Evolutionary conservation across 345 rosid species (phyloP).

Genomic region (Brassica cretica): DNA sequence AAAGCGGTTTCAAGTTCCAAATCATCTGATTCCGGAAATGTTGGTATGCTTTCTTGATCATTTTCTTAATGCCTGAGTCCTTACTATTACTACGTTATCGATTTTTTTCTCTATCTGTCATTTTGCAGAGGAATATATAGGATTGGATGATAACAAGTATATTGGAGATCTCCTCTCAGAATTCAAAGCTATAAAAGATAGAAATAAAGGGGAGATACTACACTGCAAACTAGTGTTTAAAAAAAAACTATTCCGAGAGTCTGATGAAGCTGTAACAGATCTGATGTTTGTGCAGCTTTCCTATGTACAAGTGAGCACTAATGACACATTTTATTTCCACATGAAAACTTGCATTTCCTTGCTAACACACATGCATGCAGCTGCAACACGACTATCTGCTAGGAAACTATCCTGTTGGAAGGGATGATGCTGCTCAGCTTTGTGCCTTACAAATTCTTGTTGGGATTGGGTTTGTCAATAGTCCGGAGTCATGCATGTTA

Average conservation of each 20-base stretch:
- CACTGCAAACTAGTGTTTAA: conserved; percentile 89
- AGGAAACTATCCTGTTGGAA: conserved; percentile 98
- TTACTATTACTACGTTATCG: conserved; percentile 16
- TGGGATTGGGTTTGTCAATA: conserved; percentile 82
- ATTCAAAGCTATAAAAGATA: conserved; percentile 87
- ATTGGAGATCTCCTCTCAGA: conserved; percentile 91
- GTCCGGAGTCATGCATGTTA: conserved; percentile 89
- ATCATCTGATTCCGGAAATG: conserved; percentile 78
- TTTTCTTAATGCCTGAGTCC: not conserved
- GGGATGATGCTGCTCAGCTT: conserved; percentile 97
- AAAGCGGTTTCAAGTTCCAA: conserved; percentile 92
- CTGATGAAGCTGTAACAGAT: conserved; percentile 94
- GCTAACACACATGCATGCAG: conserved; percentile 58
- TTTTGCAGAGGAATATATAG: conserved; percentile 84
- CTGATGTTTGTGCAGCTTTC: conserved; percentile 95
- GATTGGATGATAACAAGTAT: conserved; percentile 94
- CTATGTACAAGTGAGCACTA: conserved; percentile 79
- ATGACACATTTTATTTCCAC: not conserved
- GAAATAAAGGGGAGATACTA: conserved; percentile 95
- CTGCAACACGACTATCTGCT: conserved; percentile 94
- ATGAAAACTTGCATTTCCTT: not conserved
- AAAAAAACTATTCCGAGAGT: conserved; percentile 90
- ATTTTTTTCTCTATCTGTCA: conserved; percentile 30
- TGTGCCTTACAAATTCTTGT: conserved; percentile 94
- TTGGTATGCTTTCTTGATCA: conserved; percentile 48